Conservation (phyloP, 139 green algal genomes). For the Coelastrella sp. region DNA sequence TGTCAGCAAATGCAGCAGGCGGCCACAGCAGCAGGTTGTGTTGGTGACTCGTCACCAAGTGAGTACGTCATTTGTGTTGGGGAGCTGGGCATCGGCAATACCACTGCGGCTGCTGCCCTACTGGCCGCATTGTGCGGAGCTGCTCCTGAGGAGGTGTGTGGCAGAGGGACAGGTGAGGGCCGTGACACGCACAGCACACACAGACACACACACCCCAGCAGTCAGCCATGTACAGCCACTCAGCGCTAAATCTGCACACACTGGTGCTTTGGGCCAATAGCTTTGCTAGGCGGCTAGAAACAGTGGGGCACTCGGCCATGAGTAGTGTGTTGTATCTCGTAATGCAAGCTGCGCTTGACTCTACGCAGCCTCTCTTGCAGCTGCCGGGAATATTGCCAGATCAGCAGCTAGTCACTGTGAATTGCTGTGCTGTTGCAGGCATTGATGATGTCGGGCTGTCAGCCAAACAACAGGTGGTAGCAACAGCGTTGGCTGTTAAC, state of each 20-base stretch:
- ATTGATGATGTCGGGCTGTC: conserved; percentile 55
- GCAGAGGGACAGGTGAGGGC: conserved; percentile 55
- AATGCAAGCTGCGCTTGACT: background rate
- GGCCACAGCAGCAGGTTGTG: background rate
- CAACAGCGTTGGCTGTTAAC: conserved; percentile 46
- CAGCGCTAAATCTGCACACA: no score
- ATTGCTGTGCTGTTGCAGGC: conserved; percentile 28
- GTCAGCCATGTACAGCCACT: background rate
- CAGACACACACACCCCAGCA: background rate
- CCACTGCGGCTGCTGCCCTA: conserved; percentile 58
- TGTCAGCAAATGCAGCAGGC: conserved; percentile 10
- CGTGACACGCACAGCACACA: background rate
- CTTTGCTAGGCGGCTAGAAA: no score
- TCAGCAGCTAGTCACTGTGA: no score
- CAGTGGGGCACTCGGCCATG: no score
- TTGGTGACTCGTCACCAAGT: background rate
- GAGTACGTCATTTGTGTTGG: conserved; percentile 23
- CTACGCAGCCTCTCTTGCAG: background rate
- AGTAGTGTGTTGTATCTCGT: no score
- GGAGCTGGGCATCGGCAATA: conserved; percentile 73
- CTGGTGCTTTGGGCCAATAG: no score
- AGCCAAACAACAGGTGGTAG: conserved; percentile 49
- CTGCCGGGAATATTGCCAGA: background rate
- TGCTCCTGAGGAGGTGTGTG: conserved; percentile 48
- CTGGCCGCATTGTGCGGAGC: conserved; percentile 53